Percentiles rank a stretch among this genome's conserved stretches.
phyloP scores from a whole-genome alignment of 2,329 filamentous ascomycete genomes.

The Dactylellina leptospora region DNA sequence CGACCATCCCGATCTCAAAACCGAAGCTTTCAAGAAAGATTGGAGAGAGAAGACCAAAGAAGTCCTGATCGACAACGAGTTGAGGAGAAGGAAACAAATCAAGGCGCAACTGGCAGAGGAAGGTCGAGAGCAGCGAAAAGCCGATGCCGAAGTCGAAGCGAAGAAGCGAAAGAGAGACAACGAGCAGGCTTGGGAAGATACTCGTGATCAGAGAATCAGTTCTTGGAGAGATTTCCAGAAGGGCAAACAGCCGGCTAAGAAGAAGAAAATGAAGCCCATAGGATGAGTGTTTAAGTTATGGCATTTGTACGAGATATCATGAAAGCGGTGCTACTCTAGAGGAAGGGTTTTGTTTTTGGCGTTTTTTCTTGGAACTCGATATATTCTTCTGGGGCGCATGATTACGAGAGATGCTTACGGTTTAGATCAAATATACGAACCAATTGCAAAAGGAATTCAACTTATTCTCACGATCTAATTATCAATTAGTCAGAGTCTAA shows the following conservation, averaged over 20 bases:
- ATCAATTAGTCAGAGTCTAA: background rate
- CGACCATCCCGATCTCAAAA: conserved; percentile 86
- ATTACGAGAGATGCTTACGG: background rate
- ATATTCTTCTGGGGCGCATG: background rate
- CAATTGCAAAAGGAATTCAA: too few species aligned
- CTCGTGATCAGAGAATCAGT: conserved; percentile 85
- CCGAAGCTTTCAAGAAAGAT: conserved; percentile 79
- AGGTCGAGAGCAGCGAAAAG: conserved; percentile 83
- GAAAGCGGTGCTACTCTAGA: conserved; percentile 22
- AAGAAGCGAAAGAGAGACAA: conserved; percentile 88
- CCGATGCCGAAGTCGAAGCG: conserved; percentile 82
- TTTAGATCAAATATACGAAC: too few species aligned
- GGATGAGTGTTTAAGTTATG: conserved; percentile 63
- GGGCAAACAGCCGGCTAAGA: conserved; percentile 67
- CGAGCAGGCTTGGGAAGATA: conserved; percentile 94
- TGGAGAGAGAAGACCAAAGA: conserved; percentile 91
- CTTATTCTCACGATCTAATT: background rate
- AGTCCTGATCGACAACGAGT: conserved; percentile 92
- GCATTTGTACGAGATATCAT: too few species aligned
- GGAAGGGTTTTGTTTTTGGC: conserved; percentile 28
- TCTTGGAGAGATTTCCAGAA: conserved; percentile 95
- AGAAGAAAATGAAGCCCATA: conserved; percentile 67
- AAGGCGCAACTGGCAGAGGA: conserved; percentile 98
- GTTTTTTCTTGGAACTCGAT: conserved; percentile 19
- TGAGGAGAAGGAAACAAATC: conserved; percentile 80